Base-by-base conservation (phyloP, 192 early-diverging fungal genomes). In the Coemansia sp. region DNA sequence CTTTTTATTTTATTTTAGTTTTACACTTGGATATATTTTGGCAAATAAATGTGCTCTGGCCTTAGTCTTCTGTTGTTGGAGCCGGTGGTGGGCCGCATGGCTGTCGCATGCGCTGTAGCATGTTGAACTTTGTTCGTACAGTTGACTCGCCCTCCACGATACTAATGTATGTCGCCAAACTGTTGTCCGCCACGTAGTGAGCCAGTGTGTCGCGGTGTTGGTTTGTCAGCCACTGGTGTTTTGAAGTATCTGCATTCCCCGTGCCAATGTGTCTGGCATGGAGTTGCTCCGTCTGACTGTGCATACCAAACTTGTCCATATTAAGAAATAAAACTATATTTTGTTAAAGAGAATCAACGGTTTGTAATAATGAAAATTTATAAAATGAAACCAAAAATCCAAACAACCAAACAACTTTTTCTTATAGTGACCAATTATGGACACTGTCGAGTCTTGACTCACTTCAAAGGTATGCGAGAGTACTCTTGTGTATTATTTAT, bases 271-370 rank as follows among this genome's bases (percentile, higher is more conserved):
- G 68, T 75, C 74, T 65, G 18, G 83, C 78, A 70, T 77, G 72
- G 64, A 79, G 29, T 43, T 79, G 74, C 74, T 85, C 82, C 27
- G 82, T 85, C 78, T 85, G 82, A 36, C 75, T 85, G 60, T 85
- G 75, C 82, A 85, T 85, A 36, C 82, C 82, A 85, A 85, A 85
- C 75, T 85, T 85, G 68, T 85, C 82, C 78, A 78, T 78, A 24
- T 24, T 70, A 10, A 43, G 59, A 64, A n/a, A 54, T 3, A 61
- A 34, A 20, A 10, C 16, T 13, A 67, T 36, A 51, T 40, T 20
- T 7, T n/a, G 18, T 5, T 2, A 18, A 41, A 65, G 15, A 65
- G 43, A 65, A 65, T 43, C 12, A 42, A n/a, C 9, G 22, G 42
- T 20, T 16, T 43, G 15, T 65, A 9, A 52, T 8, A 41, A 52